Evolutionary conservation across 2,329 filamentous ascomycete genomes (phyloP).

Genomic region (Aspergillus intermedius): DNA sequence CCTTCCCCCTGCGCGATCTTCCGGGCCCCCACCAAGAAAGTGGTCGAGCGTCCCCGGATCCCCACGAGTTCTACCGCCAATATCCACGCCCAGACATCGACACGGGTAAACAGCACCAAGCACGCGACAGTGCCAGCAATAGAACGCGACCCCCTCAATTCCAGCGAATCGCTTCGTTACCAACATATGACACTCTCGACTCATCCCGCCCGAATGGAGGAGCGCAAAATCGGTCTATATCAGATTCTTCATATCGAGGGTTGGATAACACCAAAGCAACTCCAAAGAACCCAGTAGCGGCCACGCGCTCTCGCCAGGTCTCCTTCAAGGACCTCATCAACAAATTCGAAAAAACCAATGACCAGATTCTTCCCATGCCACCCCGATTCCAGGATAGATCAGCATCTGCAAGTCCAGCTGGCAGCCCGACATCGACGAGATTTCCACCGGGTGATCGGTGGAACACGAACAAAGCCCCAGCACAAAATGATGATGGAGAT

Average conservation of each 20-base stretch:
- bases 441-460: slow-evolving; percentile 10
- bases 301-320: slow-evolving; percentile 44
- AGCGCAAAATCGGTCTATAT: slow-evolving; percentile 24
- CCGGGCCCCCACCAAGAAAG: slow-evolving; percentile 3
- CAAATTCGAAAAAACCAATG: slow-evolving; percentile 63
- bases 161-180: slow-evolving; percentile 7
- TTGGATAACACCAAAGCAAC: slow-evolving; percentile 1
- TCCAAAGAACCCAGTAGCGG: slow-evolving; percentile 4
- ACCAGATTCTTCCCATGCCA: slow-evolving; percentile 40
- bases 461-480: slow-evolving; percentile 13
- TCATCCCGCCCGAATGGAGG: slow-evolving; percentile 16
- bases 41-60: slow-evolving; percentile 34
- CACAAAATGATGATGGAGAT: slow-evolving; percentile 2
- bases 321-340: slow-evolving; percentile 76
- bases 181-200: slow-evolving; percentile 10
- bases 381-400: slow-evolving; percentile 20
- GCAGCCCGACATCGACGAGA: slow-evolving; percentile 23
- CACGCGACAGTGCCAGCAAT: slow-evolving; percentile 15
- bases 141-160: slow-evolving; percentile 6
- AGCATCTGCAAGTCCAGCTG: slow-evolving; percentile 29
- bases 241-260: slow-evolving; percentile 21
- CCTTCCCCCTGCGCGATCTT: slow-evolving; percentile 12
- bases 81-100: slow-evolving; percentile 32
- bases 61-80: slow-evolving; percentile 48
- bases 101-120: slow-evolving; percentile 10